A percentile compares a stretch with the other conserved stretches of the same genome.
These are phyloP conservation scores for Andrographis paniculata DNA, from an alignment of 305 asterid species.

Conservation along the genomic window DNA sequence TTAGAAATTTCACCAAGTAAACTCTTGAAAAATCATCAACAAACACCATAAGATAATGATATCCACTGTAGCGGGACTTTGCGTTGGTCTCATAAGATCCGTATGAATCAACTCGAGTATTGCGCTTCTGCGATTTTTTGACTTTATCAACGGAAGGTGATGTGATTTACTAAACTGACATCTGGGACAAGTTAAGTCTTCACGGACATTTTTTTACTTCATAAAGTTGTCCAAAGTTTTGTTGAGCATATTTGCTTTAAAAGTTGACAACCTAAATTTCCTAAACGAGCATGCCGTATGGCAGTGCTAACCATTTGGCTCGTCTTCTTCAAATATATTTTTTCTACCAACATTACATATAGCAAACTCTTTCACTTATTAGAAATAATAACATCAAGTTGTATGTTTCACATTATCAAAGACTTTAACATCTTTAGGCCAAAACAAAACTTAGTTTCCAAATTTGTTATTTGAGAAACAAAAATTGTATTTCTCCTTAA, in stretches of 20 bases:
- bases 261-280: not conserved
- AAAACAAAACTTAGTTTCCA: constrained; percentile 5
- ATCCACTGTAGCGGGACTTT: constrained; percentile 1
- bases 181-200: not conserved
- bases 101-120: constrained; percentile 12
- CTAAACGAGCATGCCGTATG: constrained; percentile 11
- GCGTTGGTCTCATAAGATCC: constrained; percentile 17
- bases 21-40: constrained; percentile 16
- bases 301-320: constrained; percentile 1
- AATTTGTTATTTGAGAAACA: constrained; percentile 6
- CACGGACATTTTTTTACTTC: not conserved
- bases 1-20: constrained; percentile 11
- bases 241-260: not conserved
- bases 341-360: constrained; percentile 9
- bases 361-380: constrained; percentile 14
- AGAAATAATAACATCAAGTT: not conserved
- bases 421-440: constrained; percentile 9
- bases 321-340: constrained; percentile 15
- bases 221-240: not conserved
- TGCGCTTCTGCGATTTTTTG: not conserved
- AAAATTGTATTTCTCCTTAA: constrained; percentile 5
- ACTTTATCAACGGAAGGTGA: not conserved
- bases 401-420: constrained; percentile 7
- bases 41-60: constrained; percentile 9
- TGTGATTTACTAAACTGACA: constrained; percentile 5